phyloP scores from a whole-genome alignment of 2,329 filamentous ascomycete species.

The Elsinoe ampelina region DNA sequence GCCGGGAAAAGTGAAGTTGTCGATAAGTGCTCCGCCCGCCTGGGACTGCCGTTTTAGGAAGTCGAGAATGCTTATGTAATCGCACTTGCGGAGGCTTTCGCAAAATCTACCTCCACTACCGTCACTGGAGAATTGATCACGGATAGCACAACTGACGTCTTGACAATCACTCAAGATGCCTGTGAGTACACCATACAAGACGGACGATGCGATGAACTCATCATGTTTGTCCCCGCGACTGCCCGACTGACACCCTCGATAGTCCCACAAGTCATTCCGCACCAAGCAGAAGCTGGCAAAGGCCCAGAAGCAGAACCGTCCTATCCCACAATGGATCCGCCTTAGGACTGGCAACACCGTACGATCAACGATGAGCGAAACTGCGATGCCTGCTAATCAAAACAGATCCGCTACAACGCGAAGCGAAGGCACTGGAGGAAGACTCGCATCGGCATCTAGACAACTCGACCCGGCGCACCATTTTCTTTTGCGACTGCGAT shows the following conservation, averaged over 20 bases:
- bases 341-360: constrained; percentile 98
- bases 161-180: constrained; percentile 16
- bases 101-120: constrained; percentile 7
- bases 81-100: constrained; percentile 1
- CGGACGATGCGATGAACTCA: not conserved
- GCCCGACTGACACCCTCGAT: constrained; percentile 21
- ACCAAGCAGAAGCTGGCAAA: constrained; percentile 99
- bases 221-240: not conserved
- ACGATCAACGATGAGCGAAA: constrained; percentile 20
- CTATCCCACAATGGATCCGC: constrained; percentile 99
- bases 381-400: constrained; percentile 14
- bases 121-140: constrained; percentile 12
- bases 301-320: constrained; percentile 99
- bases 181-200: constrained; percentile 10
- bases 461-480: constrained; percentile 35
- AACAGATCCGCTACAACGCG: constrained; percentile 82
- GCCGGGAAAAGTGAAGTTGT: no score
- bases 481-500: not conserved
- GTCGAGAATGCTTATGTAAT: not conserved
- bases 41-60: not conserved
- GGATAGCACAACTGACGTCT: constrained; percentile 14
- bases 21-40: no score
- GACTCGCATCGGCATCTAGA: constrained; percentile 98
- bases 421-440: constrained; percentile 99
- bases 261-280: constrained; percentile 99